Percentiles rank a stretch among this genome's conserved stretches.
These are phyloP conservation scores for Sequoiadendron giganteum DNA, from an alignment of 75 land plant species.

Conservation along the genomic window DNA sequence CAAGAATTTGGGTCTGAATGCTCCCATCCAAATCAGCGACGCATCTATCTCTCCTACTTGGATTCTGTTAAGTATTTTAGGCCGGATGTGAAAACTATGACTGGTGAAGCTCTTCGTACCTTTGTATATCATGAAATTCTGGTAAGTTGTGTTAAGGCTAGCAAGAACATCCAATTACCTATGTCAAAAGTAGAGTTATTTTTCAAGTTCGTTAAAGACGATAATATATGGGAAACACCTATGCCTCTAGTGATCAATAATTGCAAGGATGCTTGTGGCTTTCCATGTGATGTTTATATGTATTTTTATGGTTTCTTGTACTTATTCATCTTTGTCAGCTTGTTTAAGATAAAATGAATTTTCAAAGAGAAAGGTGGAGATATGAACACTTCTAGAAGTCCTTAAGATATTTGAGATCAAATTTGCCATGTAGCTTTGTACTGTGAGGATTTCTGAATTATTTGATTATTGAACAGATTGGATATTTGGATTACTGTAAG, in stretches of 20 bases:
- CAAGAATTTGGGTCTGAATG: slow-evolving; percentile 95
- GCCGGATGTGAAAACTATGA: slow-evolving; percentile 82
- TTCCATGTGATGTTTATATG: neutral
- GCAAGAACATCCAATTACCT: neutral
- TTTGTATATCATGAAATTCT: slow-evolving; percentile 97
- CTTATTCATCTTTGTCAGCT: neutral
- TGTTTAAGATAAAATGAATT: neutral
- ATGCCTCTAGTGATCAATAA: neutral
- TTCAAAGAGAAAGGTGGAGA: neutral
- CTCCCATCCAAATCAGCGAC: slow-evolving; percentile 83
- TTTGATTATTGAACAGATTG: slow-evolving; percentile 56
- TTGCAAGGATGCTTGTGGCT: neutral
- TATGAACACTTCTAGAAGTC: neutral
- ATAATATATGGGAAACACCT: neutral
- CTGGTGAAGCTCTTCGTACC: slow-evolving; percentile 96
- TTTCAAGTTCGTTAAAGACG: neutral
- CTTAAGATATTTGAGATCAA: slow-evolving; percentile 2
- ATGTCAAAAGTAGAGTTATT: neutral
- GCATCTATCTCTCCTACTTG: slow-evolving; percentile 90
- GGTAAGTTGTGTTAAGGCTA: slow-evolving; percentile 34
- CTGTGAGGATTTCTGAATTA: neutral
- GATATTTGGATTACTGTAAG: slow-evolving; percentile 95
- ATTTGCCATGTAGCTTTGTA: neutral
- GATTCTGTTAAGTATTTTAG: slow-evolving; percentile 98
- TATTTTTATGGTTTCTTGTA: neutral